Conservation (phyloP, 768 basidiomycete genomes). For the Boletus tomentosulus region DNA sequence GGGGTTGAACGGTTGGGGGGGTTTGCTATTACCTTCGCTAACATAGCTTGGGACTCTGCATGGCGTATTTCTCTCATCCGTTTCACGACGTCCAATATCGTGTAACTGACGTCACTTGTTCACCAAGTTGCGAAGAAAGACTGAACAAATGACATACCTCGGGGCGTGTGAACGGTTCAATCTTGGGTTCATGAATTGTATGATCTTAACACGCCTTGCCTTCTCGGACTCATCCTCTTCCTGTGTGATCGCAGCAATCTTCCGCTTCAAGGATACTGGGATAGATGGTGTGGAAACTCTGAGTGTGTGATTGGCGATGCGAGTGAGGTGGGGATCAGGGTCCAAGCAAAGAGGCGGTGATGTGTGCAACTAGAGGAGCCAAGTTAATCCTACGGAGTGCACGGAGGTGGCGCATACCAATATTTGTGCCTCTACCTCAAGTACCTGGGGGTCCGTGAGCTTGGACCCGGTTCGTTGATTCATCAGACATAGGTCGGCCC, state of each 20-base stretch:
- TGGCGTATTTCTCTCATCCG: constrained; percentile 27
- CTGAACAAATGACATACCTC: constrained; percentile 36
- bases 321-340: constrained; percentile 71
- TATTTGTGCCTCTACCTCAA: constrained; percentile 71
- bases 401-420: constrained; percentile 43
- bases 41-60: constrained; percentile 18
- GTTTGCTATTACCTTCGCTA: constrained; percentile 28
- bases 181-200: constrained; percentile 74
- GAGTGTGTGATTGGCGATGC: constrained; percentile 71
- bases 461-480: constrained; percentile 53
- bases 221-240: constrained; percentile 78
- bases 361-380: constrained; percentile 56
- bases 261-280: constrained; percentile 72
- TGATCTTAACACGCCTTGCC: constrained; percentile 66
- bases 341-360: constrained; percentile 74
- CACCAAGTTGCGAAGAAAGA: constrained; percentile 1
- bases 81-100: constrained; percentile 50
- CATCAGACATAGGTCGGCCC: constrained; percentile 72
- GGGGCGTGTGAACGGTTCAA: constrained; percentile 43
- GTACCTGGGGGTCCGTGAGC: constrained; percentile 68
- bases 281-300: constrained; percentile 70
- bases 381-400: constrained; percentile 5
- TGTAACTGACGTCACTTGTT: constrained; percentile 39
- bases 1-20: constrained; percentile 29
- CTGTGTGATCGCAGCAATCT: constrained; percentile 62